Conservation (phyloP, 257 asterid species). For the Cruciata laevipes region DNA sequence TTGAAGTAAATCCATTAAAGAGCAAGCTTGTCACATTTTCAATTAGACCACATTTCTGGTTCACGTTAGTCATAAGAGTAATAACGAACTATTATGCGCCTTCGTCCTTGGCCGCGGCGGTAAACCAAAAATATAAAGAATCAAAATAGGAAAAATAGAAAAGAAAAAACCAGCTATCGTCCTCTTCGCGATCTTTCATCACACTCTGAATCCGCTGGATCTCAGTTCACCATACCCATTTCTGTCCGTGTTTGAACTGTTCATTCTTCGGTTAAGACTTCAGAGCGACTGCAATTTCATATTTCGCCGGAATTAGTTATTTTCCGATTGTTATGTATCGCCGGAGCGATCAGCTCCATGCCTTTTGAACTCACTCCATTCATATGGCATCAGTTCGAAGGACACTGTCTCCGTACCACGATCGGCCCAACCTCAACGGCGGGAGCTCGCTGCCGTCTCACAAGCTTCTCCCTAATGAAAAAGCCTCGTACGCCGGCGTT, state of each 20-base stretch:
- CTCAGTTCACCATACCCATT: not conserved
- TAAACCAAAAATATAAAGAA: not conserved
- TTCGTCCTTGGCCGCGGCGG: slow-evolving; percentile 10
- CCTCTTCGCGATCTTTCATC: not conserved
- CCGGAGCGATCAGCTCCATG: slow-evolving; percentile 13
- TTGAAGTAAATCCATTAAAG: too few relatives aligned
- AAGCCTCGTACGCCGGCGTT: slow-evolving; percentile 32
- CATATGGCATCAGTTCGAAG: slow-evolving; percentile 93
- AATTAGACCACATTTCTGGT: slow-evolving; percentile 17
- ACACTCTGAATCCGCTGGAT: slow-evolving; percentile 9
- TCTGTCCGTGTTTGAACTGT: not conserved
- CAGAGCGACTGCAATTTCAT: not conserved
- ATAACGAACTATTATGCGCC: slow-evolving; percentile 18
- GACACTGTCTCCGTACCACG: slow-evolving; percentile 72
- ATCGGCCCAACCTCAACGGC: slow-evolving; percentile 65
- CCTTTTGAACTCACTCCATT: slow-evolving; percentile 26
- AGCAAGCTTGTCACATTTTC: too few relatives aligned
- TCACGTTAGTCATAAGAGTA: slow-evolving; percentile 15
- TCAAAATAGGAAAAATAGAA: too few relatives aligned
- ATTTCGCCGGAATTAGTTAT: not conserved
- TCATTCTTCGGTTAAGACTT: not conserved
- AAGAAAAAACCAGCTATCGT: not conserved
- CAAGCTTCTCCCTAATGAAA: slow-evolving; percentile 47
- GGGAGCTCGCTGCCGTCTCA: slow-evolving; percentile 46
- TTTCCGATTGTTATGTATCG: slow-evolving; percentile 5